Percentiles rank a stretch among this genome's conserved stretches.
Evolutionary conservation across 345 rosid species (phyloP).

Genomic region (Pugionium dolabratum): DNA sequence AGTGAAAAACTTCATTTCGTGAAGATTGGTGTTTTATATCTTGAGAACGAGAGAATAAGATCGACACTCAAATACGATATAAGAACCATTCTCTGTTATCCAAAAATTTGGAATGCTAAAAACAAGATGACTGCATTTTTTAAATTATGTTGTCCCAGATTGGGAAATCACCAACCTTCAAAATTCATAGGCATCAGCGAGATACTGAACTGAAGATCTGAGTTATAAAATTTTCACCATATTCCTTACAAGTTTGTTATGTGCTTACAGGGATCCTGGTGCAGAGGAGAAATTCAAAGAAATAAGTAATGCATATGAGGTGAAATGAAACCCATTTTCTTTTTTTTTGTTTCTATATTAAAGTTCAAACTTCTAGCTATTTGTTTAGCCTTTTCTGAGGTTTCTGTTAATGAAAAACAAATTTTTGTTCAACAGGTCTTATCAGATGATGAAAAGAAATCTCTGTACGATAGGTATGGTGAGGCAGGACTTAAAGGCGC

Average conservation of each 20-base stretch:
- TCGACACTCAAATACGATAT: not conserved
- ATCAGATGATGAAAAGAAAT: slow-evolving; percentile 93
- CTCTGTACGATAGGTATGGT: slow-evolving; percentile 88
- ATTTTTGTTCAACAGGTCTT: slow-evolving; percentile 58
- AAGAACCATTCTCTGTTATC: not conserved
- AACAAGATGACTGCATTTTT: not conserved
- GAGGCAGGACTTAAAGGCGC: slow-evolving; percentile 93
- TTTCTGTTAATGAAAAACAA: slow-evolving; percentile 3
- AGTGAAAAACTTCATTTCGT: slow-evolving; percentile 37
- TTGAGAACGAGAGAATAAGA: not conserved
- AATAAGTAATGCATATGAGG: slow-evolving; percentile 99
- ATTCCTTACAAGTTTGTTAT: not conserved
- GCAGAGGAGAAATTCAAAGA: slow-evolving; percentile 97
- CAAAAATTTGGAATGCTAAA: slow-evolving; percentile 8
- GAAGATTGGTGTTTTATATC: slow-evolving; percentile 1
- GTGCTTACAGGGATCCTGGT: slow-evolving; percentile 68
- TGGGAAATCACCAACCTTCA: not conserved
- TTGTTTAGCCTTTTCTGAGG: not conserved
- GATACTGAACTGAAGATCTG: not conserved
- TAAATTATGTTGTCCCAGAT: not conserved
- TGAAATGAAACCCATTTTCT: slow-evolving; percentile 33
- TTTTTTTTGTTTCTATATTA: slow-evolving; percentile 3
- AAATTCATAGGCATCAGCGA: not conserved
- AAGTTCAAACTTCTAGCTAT: not conserved
- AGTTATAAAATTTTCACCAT: not conserved